Conservation (phyloP, 129 eudicot genomes). For the Mikania micrantha region DNA sequence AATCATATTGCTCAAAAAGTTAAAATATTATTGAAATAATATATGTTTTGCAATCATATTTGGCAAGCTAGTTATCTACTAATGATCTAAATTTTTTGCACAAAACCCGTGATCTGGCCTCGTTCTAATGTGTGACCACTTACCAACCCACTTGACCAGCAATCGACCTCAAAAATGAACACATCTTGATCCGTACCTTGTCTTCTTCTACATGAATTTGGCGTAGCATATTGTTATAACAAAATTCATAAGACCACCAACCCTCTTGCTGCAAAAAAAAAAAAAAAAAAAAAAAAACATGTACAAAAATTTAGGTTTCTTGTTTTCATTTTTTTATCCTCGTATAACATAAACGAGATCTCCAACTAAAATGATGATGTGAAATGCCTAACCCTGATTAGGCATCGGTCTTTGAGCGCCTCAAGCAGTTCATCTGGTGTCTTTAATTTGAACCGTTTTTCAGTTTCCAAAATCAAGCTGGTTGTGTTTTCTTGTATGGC, state of each 20-base stretch:
- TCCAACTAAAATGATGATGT: too few species aligned
- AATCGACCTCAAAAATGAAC: too few species aligned
- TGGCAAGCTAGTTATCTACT: too few species aligned
- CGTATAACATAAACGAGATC: too few species aligned
- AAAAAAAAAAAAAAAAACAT: slow-evolving; percentile 13
- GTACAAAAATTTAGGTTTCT: not conserved
- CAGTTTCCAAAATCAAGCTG: slow-evolving; percentile 69
- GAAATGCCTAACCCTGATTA: slow-evolving; percentile 46
- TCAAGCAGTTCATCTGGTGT: slow-evolving; percentile 95
- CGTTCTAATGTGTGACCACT: too few species aligned
- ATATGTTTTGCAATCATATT: not conserved
- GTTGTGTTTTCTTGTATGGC: slow-evolving; percentile 62
- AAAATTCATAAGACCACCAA: slow-evolving; percentile 94
- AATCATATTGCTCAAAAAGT: not conserved
- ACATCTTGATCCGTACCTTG: slow-evolving; percentile 26
- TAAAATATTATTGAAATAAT: not conserved
- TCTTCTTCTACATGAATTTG: slow-evolving; percentile 75
- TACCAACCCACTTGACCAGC: too few species aligned
- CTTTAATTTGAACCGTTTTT: slow-evolving; percentile 66
- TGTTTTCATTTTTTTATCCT: too few species aligned
- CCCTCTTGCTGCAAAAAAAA: slow-evolving; percentile 88
- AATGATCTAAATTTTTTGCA: not conserved
- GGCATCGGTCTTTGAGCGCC: slow-evolving; percentile 64
- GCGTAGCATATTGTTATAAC: slow-evolving; percentile 55
- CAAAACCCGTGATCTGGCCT: not conserved